Evolutionary conservation across 1,284 basidiomycete species (phyloP).

Genomic region (Ganoderma multipileum): DNA sequence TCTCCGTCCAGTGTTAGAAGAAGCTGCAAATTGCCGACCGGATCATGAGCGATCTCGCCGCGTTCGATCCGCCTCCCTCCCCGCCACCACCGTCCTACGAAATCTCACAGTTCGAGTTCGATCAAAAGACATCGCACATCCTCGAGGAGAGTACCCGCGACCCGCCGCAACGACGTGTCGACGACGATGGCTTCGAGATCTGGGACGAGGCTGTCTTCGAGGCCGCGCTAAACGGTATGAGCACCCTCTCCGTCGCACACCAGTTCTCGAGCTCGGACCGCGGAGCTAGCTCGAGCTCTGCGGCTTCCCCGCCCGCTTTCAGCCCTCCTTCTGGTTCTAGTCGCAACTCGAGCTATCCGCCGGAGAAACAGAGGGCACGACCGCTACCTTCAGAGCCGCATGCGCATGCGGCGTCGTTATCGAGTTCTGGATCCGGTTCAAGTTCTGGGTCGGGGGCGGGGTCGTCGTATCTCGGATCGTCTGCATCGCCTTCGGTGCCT

Average conservation of each 20-base stretch:
- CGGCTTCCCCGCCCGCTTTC: constrained; percentile 3
- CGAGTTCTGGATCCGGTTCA: constrained; percentile 3
- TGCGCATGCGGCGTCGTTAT: neutral
- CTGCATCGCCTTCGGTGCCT: constrained; percentile 14
- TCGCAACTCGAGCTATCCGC: constrained; percentile 9
- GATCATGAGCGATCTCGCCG: constrained; percentile 17
- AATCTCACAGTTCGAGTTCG: constrained; percentile 59
- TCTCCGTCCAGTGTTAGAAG: neutral
- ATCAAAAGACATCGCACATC: constrained; percentile 57
- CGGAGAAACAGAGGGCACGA: constrained; percentile 11
- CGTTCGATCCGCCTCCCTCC: constrained; percentile 31
- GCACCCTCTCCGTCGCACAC: constrained; percentile 13
- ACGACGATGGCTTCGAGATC: constrained; percentile 55
- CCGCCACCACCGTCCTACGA: constrained; percentile 56
- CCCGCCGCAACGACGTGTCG: constrained; percentile 33
- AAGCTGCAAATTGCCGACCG: neutral
- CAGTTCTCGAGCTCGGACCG: neutral
- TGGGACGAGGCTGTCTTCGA: constrained; percentile 57
- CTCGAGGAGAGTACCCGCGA: constrained; percentile 44
- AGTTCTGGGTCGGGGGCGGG: constrained; percentile 7
- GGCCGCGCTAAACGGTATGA: constrained; percentile 36
- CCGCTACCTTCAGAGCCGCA: neutral
- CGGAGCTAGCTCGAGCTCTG: neutral
- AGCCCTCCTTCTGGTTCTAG: neutral
- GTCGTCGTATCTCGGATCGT: constrained; percentile 9